Base-by-base conservation (phyloP, 192 early-diverging fungal genomes). In the Linnemannia schmuckeri region DNA sequence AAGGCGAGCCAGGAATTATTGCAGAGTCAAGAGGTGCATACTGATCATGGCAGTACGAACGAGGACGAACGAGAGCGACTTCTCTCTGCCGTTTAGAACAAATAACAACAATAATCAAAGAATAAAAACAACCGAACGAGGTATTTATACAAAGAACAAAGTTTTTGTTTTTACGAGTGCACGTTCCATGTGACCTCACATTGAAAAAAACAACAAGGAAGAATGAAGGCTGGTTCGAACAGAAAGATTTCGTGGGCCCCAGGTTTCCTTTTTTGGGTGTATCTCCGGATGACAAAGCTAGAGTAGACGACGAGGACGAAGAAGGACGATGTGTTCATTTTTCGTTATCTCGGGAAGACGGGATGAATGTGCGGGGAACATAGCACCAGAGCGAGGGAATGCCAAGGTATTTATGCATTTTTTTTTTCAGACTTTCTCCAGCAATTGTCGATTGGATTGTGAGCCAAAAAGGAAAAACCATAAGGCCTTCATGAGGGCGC, bases 11-110 rank as follows among this genome's bases (percentile, higher is more conserved):
- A 68, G 33, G 82, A 89, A 27, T 41, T 61, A 6, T 57, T 77
- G 71, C 52, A 83, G 38, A 72, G 5, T 30, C 69, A 71, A 35
- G 77, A 54, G 20, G 70, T 52, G 63, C 33, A 24, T 9, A 63
- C 61, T 20, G 52, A 57, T 0, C 22, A 57, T 42, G 38, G 52
- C 18, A 38, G 3, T 6, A 27, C 54, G 8, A 75, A 80, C 24
- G 10, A 10, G 20, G 85, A 73, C 1, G 85, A 87, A 52, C 68
- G 76, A 15, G 79, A 87, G 33, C 41, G 85, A 3, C 70, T 85
- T 12, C 57, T 85, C 33, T 80, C 77, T 1, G 2, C 72, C 24
- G 66, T 22, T 35, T 77, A 46, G n/a, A n/a, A 13, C 30, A 52
- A 33, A 66, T 15, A 37, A 17, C 46, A 42, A 42, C 40, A 52